phyloP scores from a whole-genome alignment of 768 basidiomycete species.

The Lentinula detonsa region DNA sequence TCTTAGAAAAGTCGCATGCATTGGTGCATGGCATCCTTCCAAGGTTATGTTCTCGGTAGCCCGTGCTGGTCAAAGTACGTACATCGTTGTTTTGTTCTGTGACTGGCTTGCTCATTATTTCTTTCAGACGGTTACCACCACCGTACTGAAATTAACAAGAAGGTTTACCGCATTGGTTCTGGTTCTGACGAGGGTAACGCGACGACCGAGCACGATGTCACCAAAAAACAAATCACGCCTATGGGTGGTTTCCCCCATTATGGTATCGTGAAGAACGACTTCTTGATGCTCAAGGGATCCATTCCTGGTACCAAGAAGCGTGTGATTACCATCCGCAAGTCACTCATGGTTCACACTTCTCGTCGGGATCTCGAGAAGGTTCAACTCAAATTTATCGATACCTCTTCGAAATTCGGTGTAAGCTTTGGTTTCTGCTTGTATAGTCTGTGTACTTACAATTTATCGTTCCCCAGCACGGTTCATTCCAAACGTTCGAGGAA shows the following conservation, averaged over 20 bases:
- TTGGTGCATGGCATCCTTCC: constrained; percentile 97
- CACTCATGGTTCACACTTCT: constrained; percentile 93
- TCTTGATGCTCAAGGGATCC: constrained; percentile 93
- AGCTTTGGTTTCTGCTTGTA: constrained; percentile 22
- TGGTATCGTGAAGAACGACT: constrained; percentile 98
- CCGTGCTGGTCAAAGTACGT: constrained; percentile 98
- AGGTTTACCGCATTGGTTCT: constrained; percentile 91
- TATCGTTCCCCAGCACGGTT: constrained; percentile 61
- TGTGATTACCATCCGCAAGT: constrained; percentile 95
- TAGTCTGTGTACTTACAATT: background rate
- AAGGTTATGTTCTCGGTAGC: constrained; percentile 99
- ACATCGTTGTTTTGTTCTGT: constrained; percentile 1
- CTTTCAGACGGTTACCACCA: constrained; percentile 88
- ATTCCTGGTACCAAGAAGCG: constrained; percentile 97
- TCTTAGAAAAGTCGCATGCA: constrained; percentile 99
- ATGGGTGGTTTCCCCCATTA: constrained; percentile 99
- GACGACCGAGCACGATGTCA: constrained; percentile 91
- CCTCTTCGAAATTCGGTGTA: constrained; percentile 95
- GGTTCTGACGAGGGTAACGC: constrained; percentile 77
- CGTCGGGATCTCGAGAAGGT: constrained; percentile 98
- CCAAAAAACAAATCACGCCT: constrained; percentile 90
- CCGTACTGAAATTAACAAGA: constrained; percentile 98
- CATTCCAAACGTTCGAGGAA: constrained; percentile 96
- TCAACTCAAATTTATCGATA: constrained; percentile 97
- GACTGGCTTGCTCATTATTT: background rate